Conservation (phyloP, 179 eudicot species). For the Beta corolliflora region DNA sequence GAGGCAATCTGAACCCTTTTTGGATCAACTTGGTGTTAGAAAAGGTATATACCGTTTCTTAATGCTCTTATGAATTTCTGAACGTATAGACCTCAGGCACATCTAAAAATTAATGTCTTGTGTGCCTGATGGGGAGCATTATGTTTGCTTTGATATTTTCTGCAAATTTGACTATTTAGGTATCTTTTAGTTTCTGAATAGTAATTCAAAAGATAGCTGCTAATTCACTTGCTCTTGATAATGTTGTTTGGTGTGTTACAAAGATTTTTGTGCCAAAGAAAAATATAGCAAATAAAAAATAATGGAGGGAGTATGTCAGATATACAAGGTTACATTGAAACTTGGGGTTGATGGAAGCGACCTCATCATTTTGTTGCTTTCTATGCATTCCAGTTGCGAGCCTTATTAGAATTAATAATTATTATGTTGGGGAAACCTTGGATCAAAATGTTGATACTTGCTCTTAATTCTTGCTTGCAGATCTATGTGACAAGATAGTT, state of each 20-base stretch:
- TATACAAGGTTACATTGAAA: too few species aligned
- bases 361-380: too few species aligned
- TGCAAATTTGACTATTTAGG: neutral
- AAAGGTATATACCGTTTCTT: slow-evolving; percentile 49
- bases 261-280: neutral
- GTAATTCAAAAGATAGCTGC: too few species aligned
- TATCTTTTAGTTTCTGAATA: neutral
- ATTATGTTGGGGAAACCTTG: neutral
- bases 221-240: neutral
- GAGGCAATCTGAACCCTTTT: slow-evolving; percentile 87
- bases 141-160: neutral
- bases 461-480: slow-evolving; percentile 40
- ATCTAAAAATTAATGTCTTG: neutral
- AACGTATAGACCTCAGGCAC: neutral
- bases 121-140: neutral
- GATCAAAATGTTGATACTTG: neutral
- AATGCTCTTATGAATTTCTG: neutral
- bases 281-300: too few species aligned
- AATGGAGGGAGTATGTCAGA: too few species aligned
- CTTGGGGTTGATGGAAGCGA: too few species aligned
- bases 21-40: slow-evolving; percentile 92
- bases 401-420: neutral
- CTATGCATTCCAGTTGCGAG: neutral
- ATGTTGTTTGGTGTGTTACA: neutral
- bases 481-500: slow-evolving; percentile 85